These are phyloP conservation scores for Fusarium sp. DNA, from an alignment of 2,329 filamentous ascomycete species.

Conservation along the genomic window DNA sequence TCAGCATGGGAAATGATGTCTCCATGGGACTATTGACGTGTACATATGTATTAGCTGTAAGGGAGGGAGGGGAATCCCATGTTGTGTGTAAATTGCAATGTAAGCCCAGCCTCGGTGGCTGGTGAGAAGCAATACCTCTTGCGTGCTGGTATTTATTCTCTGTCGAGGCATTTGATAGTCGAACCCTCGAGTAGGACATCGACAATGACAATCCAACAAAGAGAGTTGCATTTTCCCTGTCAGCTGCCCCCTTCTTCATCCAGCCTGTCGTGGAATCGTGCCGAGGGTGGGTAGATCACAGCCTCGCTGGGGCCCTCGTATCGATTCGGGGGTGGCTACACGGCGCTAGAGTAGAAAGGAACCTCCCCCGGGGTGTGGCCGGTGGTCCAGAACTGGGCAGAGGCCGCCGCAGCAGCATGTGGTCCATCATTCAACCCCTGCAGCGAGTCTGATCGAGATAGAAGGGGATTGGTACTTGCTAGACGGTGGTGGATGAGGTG, in stretches of 20 bases:
- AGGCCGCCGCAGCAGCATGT: background rate
- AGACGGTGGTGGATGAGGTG: background rate
- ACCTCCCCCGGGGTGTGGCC: background rate
- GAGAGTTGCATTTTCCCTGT: background rate
- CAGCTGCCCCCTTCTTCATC: constrained; percentile 5
- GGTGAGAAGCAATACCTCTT: background rate
- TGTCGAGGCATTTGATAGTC: background rate
- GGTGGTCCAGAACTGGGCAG: constrained; percentile 2
- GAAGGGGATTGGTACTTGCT: constrained; percentile 4
- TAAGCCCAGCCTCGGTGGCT: background rate
- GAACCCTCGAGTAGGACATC: background rate
- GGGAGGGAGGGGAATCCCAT: constrained; percentile 28
- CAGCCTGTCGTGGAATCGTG: constrained; percentile 20
- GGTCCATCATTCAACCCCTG: background rate
- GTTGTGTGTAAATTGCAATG: constrained; percentile 10
- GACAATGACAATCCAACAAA: background rate
- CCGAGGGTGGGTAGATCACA: constrained; percentile 24
- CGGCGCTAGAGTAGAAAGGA: background rate
- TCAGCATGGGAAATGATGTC: constrained; percentile 31
- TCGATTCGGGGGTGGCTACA: constrained; percentile 21
- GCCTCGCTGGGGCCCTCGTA: constrained; percentile 32
- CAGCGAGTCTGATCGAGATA: constrained; percentile 8
- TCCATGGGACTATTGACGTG: constrained; percentile 10
- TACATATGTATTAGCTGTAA: constrained; percentile 19
- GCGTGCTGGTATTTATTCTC: background rate